A percentile compares a stretch with the other conserved stretches of the same genome.
Conservation (phyloP, 768 basidiomycete genomes). For the Termitomyces sp. region DNA sequence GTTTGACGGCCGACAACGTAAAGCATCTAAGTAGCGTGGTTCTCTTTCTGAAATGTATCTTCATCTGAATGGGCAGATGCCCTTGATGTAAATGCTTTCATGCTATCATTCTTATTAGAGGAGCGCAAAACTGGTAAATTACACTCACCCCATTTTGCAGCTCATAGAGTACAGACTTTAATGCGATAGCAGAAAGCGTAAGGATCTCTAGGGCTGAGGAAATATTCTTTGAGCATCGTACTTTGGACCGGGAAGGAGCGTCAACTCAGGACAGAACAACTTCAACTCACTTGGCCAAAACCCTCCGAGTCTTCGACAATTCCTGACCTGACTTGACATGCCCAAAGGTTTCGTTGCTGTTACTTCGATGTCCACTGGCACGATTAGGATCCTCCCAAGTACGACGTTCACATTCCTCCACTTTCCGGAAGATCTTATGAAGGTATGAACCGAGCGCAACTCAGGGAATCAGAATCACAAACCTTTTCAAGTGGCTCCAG, state of each 20-base stretch:
- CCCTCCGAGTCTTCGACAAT: slow-evolving; percentile 43
- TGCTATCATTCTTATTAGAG: slow-evolving; percentile 41
- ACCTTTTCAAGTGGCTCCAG: slow-evolving; percentile 17
- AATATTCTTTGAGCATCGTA: slow-evolving; percentile 15
- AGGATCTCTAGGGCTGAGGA: slow-evolving; percentile 27
- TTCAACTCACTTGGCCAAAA: slow-evolving; percentile 59
- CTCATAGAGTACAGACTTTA: slow-evolving; percentile 47
- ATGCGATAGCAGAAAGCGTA: slow-evolving; percentile 34
- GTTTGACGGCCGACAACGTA: slow-evolving; percentile 41
- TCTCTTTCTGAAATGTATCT: slow-evolving; percentile 35
- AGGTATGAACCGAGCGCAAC: background rate
- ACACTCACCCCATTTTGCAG: slow-evolving; percentile 37
- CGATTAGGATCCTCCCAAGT: slow-evolving; percentile 6
- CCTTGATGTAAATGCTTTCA: slow-evolving; percentile 41
- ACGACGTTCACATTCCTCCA: slow-evolving; percentile 16
- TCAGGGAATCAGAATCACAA: background rate
- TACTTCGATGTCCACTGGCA: background rate
- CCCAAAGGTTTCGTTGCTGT: background rate
- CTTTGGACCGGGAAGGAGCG: slow-evolving; percentile 14
- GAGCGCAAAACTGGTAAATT: background rate
- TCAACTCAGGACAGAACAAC: slow-evolving; percentile 1
- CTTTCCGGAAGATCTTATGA: slow-evolving; percentile 14
- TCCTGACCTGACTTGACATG: slow-evolving; percentile 25
- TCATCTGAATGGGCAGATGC: slow-evolving; percentile 30
- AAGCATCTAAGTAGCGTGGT: slow-evolving; percentile 47